phyloP scores from a whole-genome alignment of 768 basidiomycete species.

The Tulasnella calospora region DNA sequence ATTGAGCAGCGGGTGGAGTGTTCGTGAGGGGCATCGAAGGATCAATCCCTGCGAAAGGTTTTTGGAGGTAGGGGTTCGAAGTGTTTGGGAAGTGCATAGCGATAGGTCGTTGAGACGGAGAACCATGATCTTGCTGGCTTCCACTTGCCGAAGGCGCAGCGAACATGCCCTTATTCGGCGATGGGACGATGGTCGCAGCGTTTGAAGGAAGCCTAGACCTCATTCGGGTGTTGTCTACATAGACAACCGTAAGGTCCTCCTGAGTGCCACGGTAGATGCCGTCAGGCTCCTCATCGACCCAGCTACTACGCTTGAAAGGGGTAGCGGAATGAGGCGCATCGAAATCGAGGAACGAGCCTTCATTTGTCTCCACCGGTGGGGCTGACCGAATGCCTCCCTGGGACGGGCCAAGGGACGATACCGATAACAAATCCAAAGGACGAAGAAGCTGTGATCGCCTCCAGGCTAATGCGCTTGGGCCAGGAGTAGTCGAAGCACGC shows the following conservation, averaged over 20 bases:
- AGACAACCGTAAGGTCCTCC: not conserved
- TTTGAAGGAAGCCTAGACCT: conserved; percentile 15
- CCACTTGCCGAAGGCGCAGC: not conserved
- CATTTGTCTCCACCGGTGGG: not conserved
- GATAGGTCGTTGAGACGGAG: not conserved
- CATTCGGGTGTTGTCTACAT: not conserved
- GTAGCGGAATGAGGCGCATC: conserved; percentile 6
- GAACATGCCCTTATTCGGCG: conserved; percentile 15
- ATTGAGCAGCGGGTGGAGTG: conserved; percentile 38
- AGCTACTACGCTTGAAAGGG: not conserved
- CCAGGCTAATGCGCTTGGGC: not conserved
- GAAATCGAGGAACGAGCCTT: conserved; percentile 20
- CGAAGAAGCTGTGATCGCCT: not conserved
- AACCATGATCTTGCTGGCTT: not conserved
- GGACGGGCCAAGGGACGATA: not conserved
- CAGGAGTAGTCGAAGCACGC: not conserved
- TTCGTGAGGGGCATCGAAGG: conserved; percentile 53
- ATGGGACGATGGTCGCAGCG: conserved; percentile 16
- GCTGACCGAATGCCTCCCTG: conserved; percentile 18
- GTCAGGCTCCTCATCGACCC: conserved; percentile 3
- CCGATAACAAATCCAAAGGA: conserved; percentile 1
- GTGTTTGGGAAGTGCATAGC: not conserved
- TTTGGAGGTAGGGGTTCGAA: conserved; percentile 17
- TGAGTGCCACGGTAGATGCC: not conserved
- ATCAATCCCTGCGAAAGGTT: conserved; percentile 36